phyloP scores from a whole-genome alignment of 176 grass and related monocot species.

The Aechmea fasciata region DNA sequence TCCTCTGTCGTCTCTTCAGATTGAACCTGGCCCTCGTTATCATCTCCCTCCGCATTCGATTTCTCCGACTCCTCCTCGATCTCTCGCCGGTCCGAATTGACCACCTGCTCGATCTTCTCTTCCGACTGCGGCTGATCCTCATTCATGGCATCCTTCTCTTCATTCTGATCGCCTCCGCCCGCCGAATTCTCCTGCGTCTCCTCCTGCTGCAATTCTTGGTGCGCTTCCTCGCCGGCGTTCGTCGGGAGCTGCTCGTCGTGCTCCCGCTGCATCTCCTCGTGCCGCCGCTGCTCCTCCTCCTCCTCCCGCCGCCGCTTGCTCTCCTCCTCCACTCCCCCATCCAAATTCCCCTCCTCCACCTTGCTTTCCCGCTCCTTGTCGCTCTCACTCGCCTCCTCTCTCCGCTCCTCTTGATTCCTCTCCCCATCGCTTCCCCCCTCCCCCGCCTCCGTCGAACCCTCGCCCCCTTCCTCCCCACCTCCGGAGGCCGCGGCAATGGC shows the following conservation, averaged over 20 bases:
- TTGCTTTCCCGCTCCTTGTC: slow-evolving; percentile 12
- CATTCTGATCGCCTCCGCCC: not conserved
- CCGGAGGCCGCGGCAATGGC: slow-evolving; percentile 1
- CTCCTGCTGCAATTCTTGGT: slow-evolving; percentile 21
- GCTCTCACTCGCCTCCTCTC: slow-evolving; percentile 7
- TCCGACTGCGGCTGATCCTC: not conserved
- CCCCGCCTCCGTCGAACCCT: not conserved
- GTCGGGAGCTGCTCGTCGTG: slow-evolving; percentile 27
- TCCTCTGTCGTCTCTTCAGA: not conserved
- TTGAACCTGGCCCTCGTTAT: not conserved
- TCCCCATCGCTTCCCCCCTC: slow-evolving; percentile 8
- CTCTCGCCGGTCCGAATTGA: slow-evolving; percentile 17
- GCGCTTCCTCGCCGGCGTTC: slow-evolving; percentile 21
- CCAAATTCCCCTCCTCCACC: slow-evolving; percentile 50
- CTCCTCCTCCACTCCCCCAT: slow-evolving; percentile 59
- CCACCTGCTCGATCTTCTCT: slow-evolving; percentile 12
- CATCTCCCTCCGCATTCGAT: not conserved
- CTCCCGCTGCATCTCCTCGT: slow-evolving; percentile 27
- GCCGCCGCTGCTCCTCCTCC: slow-evolving; percentile 34
- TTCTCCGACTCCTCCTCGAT: slow-evolving; percentile 7
- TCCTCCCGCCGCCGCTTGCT: slow-evolving; percentile 40
- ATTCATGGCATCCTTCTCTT: not conserved
- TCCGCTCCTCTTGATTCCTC: not conserved
- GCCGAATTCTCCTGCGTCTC: not conserved
- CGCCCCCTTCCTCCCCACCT: slow-evolving; percentile 1